Conservation (phyloP, 768 basidiomycete genomes). For the Suillus bovinus region DNA sequence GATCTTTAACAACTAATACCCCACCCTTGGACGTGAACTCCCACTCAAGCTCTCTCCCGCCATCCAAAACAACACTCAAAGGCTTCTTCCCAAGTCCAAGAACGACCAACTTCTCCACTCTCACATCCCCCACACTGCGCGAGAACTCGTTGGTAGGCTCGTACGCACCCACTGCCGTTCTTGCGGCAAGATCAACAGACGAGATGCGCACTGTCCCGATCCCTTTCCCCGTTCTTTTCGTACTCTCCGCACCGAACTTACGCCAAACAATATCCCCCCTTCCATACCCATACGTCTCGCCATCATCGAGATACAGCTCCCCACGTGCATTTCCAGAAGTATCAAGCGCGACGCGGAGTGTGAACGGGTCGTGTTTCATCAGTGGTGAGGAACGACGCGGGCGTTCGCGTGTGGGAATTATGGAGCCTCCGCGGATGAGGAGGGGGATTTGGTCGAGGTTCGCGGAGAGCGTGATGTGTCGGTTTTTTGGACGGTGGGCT, state of each 20-base stretch:
- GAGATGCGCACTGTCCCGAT: slow-evolving; percentile 45
- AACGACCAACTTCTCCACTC: slow-evolving; percentile 81
- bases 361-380: not conserved
- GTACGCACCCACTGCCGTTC: slow-evolving; percentile 46
- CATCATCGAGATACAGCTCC: slow-evolving; percentile 95
- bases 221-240: slow-evolving; percentile 21
- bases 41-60: slow-evolving; percentile 59
- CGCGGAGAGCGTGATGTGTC: slow-evolving; percentile 72
- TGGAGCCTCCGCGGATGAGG: slow-evolving; percentile 87
- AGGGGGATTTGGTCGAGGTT: slow-evolving; percentile 81
- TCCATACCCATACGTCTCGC: slow-evolving; percentile 69
- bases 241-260: slow-evolving; percentile 60
- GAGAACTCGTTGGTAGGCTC: slow-evolving; percentile 61
- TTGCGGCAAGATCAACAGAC: slow-evolving; percentile 51
- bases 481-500: slow-evolving; percentile 32
- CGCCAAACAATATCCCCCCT: slow-evolving; percentile 86
- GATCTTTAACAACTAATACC: slow-evolving; percentile 76
- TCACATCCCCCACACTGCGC: slow-evolving; percentile 57
- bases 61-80: slow-evolving; percentile 51
- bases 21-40: slow-evolving; percentile 64
- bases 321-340: slow-evolving; percentile 62
- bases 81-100: slow-evolving; percentile 72
- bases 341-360: slow-evolving; percentile 56
- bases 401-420: slow-evolving; percentile 85
- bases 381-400: slow-evolving; percentile 76